Evolutionary conservation across 2,329 filamentous ascomycete genomes (phyloP), one percentile per base, ranked within the genome.

Genomic region (Talaromyces sp.): DNA sequence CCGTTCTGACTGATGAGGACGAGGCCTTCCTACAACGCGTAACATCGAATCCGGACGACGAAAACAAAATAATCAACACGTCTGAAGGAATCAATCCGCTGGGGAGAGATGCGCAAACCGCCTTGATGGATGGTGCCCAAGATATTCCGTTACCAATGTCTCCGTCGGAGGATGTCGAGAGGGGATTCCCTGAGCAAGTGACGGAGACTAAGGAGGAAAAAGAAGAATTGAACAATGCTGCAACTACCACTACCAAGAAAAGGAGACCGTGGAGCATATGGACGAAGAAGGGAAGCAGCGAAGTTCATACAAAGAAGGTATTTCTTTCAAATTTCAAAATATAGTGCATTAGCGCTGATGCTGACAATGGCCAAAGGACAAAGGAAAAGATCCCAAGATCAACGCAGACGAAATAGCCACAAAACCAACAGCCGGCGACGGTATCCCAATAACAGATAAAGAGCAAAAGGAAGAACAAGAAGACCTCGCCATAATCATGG

Each of bases 401-500:
- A 69, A 70, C 24, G 58, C 75, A 24, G 70, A 70, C 35, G 65
- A 73, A 43, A 72, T 74, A 57, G 71, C 73, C 2, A 70, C 72
- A 22, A 69, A 68, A 14, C 64, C 75, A 5, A 75, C 72, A 64
- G 48, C 67, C 14, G 60, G 70, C 1, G 72, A 73, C 54, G 65
- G 70, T 10, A 66, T 73, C 47, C 66, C 66, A 50, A 68, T 74
- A 74, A 48, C 69, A 70, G 67, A 78, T 67, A 64, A 82, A 77
- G 74, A 84, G 60, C 71, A 76, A n/a, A 76, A 84, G 66, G 82
- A 85, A 70, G 88, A 92, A 72, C 82, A 88, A 67, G 82, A 87
- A 63, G 95, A 97, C 71, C 86, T 98, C 66, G 87, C 86, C 45
- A 84, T 86, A 35, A 87, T 97, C 24, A 88, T 99, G 33, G 90